phyloP scores from a whole-genome alignment of 192 early-diverging fungal species.

The Podila minutissima region DNA sequence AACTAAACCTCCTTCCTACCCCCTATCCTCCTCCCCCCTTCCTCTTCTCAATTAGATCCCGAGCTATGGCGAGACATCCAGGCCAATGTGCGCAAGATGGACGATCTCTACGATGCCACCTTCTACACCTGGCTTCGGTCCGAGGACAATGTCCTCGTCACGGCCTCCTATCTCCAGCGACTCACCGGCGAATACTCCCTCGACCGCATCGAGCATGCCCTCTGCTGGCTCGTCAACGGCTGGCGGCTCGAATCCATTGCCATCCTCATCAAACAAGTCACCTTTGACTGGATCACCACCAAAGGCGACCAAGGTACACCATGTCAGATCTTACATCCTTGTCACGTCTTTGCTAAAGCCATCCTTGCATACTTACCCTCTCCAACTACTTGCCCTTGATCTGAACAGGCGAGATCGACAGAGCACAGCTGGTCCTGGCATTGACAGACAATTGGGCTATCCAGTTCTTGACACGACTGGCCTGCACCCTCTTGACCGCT shows the following conservation, averaged over 20 bases:
- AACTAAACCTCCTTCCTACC: too few relatives aligned
- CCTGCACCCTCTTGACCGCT: constrained; percentile 56
- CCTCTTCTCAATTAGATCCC: constrained; percentile 17
- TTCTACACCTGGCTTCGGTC: constrained; percentile 81
- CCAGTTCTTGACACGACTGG: constrained; percentile 60
- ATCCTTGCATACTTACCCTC: neutral
- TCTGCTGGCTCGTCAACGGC: constrained; percentile 78
- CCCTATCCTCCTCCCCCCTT: neutral
- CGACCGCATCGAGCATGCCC: constrained; percentile 77
- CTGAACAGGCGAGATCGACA: constrained; percentile 55
- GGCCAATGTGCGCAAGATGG: constrained; percentile 78
- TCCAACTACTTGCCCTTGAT: neutral
- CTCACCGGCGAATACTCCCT: constrained; percentile 81
- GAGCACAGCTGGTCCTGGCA: constrained; percentile 57
- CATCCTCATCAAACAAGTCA: constrained; percentile 74
- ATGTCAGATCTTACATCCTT: neutral
- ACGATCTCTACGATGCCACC: constrained; percentile 78
- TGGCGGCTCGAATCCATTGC: constrained; percentile 80
- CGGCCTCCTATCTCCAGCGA: constrained; percentile 74
- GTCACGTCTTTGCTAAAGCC: neutral
- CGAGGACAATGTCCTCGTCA: constrained; percentile 79
- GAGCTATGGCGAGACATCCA: constrained; percentile 76
- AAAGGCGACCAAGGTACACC: constrained; percentile 58
- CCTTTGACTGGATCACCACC: constrained; percentile 69
- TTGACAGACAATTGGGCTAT: constrained; percentile 64